A percentile compares a stretch with the other conserved stretches of the same genome.
Conservation (phyloP, 2,329 filamentous ascomycete genomes). For the Cladosporium sp. region DNA sequence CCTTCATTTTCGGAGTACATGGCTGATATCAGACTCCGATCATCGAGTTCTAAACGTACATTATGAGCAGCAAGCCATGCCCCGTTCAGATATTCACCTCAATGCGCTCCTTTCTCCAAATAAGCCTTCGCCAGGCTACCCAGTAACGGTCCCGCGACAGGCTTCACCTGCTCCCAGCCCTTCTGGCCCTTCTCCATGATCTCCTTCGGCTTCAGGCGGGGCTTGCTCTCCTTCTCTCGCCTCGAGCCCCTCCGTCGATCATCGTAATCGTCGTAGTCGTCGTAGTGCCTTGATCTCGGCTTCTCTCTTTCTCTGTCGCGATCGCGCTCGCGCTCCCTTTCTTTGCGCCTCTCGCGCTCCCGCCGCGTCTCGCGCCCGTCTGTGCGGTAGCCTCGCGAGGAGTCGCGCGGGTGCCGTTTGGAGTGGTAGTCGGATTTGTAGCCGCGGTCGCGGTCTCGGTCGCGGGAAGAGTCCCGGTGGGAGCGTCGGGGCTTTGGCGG, state of each 20-base stretch:
- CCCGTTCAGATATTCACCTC: background rate
- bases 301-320: background rate
- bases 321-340: constrained; percentile 3
- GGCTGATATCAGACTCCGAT: too few relatives aligned
- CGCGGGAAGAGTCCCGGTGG: constrained; percentile 1
- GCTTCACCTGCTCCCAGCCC: constrained; percentile 11
- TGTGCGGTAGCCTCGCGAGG: constrained; percentile 10
- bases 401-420: background rate
- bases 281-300: background rate
- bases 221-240: constrained; percentile 5
- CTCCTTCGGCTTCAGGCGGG: constrained; percentile 10
- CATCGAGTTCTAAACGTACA: too few relatives aligned
- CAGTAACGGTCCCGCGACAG: constrained; percentile 11
- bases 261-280: background rate
- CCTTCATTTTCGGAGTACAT: too few relatives aligned
- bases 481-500: background rate
- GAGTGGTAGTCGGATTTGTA: constrained; percentile 10
- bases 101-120: constrained; percentile 9
- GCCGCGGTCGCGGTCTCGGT: constrained; percentile 8
- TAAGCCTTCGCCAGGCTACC: constrained; percentile 12
- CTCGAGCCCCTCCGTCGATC: background rate
- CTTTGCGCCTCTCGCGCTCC: constrained; percentile 8
- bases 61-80: too few relatives aligned
- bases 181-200: constrained; percentile 14
- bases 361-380: constrained; percentile 12